Conservation (phyloP, 2,329 filamentous ascomycete species). For the Colletotrichum falcatum region DNA sequence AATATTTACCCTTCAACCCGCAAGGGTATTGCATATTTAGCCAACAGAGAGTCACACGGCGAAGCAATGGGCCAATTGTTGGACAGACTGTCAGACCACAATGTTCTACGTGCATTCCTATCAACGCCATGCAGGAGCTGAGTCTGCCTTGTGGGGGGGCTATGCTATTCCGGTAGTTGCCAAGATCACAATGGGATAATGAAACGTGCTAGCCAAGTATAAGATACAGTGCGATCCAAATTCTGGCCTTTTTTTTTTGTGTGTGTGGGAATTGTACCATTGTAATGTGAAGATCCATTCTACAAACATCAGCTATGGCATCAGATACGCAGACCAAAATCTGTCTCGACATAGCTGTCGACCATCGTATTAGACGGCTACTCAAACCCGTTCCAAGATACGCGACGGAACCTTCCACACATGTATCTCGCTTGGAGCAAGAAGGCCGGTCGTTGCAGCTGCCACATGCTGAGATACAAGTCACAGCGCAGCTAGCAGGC, state of each 20-base stretch:
- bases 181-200: neutral
- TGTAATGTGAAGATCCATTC: neutral
- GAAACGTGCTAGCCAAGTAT: neutral
- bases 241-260: too few species aligned
- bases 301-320: neutral
- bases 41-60: neutral
- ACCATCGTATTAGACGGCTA: neutral
- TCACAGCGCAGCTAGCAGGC: conserved; percentile 38
- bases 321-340: neutral
- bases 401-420: neutral
- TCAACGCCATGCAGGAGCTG: neutral
- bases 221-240: neutral
- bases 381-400: neutral
- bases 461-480: conserved; percentile 34
- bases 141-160: neutral
- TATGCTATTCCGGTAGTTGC: neutral
- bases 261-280: neutral
- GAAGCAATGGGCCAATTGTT: neutral
- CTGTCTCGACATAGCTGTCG: conserved; percentile 3
- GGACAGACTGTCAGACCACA: neutral
- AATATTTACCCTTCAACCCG: neutral
- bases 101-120: too few species aligned
- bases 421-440: neutral
- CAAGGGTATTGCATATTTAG: neutral
- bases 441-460: neutral